phyloP scores from a whole-genome alignment of 2,329 filamentous ascomycete genomes.

The Hortaea werneckii region DNA sequence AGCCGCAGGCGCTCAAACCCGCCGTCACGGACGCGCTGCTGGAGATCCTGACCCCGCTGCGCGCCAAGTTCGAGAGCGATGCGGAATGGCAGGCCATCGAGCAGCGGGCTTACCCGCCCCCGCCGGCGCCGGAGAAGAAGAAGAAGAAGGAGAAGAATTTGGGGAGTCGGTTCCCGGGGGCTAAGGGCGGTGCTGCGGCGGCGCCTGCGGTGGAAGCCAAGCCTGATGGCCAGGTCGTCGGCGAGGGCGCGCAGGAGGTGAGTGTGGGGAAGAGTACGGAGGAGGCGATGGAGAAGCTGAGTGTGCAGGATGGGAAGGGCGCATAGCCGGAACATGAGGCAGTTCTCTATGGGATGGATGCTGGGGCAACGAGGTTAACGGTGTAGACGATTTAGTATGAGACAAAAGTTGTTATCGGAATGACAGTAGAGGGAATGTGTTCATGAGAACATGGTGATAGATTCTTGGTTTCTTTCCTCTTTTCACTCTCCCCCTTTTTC shows the following conservation, averaged over 20 bases:
- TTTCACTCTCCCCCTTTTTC: too few species aligned
- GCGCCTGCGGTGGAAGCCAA: conserved; percentile 29
- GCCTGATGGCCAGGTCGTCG: conserved; percentile 37
- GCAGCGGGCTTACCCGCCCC: conserved; percentile 70
- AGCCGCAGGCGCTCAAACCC: conserved; percentile 77
- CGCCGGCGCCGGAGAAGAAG: conserved; percentile 49
- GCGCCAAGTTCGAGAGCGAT: conserved; percentile 57
- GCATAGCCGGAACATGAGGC: too few species aligned
- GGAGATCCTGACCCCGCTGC: conserved; percentile 67
- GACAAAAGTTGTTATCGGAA: too few species aligned
- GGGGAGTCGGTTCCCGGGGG: conserved; percentile 54
- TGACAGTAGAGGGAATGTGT: too few species aligned
- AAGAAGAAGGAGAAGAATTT: conserved; percentile 67
- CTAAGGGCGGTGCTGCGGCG: conserved; percentile 10
- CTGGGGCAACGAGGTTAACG: too few species aligned
- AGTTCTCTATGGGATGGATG: too few species aligned
- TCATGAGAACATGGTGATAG: too few species aligned
- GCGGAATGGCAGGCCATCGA: conserved; percentile 72
- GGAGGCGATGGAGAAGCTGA: conserved; percentile 29
- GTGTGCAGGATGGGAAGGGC: neutral
- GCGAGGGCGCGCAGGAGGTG: conserved; percentile 30
- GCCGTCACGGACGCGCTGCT: conserved; percentile 66
- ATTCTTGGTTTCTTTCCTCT: too few species aligned
- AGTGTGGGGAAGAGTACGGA: conserved; percentile 33
- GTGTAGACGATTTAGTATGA: too few species aligned